Evolutionary conservation across 2,329 filamentous ascomycete species (phyloP).

Genomic region (Pyrenochaeta sp.): DNA sequence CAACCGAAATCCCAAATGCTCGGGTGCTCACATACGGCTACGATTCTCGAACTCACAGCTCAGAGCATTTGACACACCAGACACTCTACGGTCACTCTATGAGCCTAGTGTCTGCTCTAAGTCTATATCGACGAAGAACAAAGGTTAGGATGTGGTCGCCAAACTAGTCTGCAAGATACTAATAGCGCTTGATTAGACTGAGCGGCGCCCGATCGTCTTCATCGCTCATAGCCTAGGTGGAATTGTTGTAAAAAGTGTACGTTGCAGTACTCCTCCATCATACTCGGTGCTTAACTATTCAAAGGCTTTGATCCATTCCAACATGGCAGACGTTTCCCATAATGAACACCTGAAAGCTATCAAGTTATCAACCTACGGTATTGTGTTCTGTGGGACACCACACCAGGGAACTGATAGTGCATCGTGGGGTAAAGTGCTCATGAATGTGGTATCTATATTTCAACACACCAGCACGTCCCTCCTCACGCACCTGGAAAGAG

Average conservation of each 20-base stretch:
- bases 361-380: constrained; percentile 48
- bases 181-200: constrained; percentile 31
- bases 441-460: constrained; percentile 47
- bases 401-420: constrained; percentile 48
- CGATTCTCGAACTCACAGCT: constrained; percentile 39
- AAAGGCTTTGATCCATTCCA: constrained; percentile 49
- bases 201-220: constrained; percentile 40
- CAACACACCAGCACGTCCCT: constrained; percentile 37
- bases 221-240: constrained; percentile 44
- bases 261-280: constrained; percentile 12
- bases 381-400: constrained; percentile 52
- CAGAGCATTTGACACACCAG: no score
- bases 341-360: constrained; percentile 40
- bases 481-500: constrained; percentile 41
- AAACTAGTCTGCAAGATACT: constrained; percentile 7
- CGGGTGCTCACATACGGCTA: constrained; percentile 49
- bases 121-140: constrained; percentile 30
- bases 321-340: constrained; percentile 30
- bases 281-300: constrained; percentile 8
- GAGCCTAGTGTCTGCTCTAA: constrained; percentile 45
- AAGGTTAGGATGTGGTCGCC: constrained; percentile 21
- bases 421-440: constrained; percentile 32
- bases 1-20: constrained; percentile 35
- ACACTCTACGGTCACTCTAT: constrained; percentile 24
- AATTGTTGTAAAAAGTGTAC: constrained; percentile 43